phyloP scores from a whole-genome alignment of 169 alveolate genomes.

The Plasmodium chabaudi region DNA sequence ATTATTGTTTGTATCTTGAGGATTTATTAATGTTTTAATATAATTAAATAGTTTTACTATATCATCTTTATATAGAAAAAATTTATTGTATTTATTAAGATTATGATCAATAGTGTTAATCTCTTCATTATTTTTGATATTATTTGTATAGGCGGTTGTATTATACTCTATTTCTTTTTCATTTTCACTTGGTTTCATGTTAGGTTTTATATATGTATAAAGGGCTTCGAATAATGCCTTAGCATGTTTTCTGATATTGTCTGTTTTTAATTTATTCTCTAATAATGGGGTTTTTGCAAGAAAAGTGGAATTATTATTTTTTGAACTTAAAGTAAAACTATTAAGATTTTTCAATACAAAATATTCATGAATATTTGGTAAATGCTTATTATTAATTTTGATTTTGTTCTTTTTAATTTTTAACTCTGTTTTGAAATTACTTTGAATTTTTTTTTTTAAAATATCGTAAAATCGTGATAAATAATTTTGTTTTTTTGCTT shows the following conservation, averaged over 20 bases:
- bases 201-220: slow-evolving; percentile 27
- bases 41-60: slow-evolving; percentile 39
- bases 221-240: slow-evolving; percentile 36
- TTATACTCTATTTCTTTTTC: neutral
- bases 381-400: slow-evolving; percentile 48
- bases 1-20: slow-evolving; percentile 27
- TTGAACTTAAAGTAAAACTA: slow-evolving; percentile 53
- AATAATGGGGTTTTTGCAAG: slow-evolving; percentile 28
- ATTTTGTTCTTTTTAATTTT: slow-evolving; percentile 20
- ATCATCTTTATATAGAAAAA: slow-evolving; percentile 62
- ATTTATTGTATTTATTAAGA: slow-evolving; percentile 50
- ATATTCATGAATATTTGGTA: slow-evolving; percentile 69
- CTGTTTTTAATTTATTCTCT: slow-evolving; percentile 39
- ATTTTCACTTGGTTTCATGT: neutral
- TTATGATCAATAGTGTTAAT: slow-evolving; percentile 8
- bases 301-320: slow-evolving; percentile 17
- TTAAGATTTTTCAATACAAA: slow-evolving; percentile 47
- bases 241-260: slow-evolving; percentile 7
- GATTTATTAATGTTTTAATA: slow-evolving; percentile 22
- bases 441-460: slow-evolving; percentile 22
- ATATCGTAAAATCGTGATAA: slow-evolving; percentile 32
- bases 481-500: slow-evolving; percentile 3
- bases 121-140: slow-evolving; percentile 20
- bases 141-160: slow-evolving; percentile 1
- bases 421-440: slow-evolving; percentile 3